Base-by-base conservation (phyloP, 805 yeast genomes). In the Starmerella apis region DNA sequence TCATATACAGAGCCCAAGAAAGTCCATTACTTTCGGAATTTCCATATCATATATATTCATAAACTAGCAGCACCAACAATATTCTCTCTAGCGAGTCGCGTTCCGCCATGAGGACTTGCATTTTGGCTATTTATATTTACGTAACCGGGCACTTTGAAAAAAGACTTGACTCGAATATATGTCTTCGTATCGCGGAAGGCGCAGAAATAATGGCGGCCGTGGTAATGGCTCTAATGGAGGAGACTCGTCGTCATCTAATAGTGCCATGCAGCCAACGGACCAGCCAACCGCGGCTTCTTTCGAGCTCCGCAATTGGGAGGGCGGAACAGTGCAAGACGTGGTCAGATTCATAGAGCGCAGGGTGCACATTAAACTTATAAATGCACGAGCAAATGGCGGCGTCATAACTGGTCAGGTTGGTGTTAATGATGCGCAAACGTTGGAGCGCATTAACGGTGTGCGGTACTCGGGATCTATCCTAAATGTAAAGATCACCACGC, bases 291-390 rank as follows among this genome's bases (percentile, higher is more conserved):
- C 42, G 13, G 48, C 55, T 14, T 23, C 24, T 25, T 73, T 86
- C 10, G 86, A 83, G 55, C 72, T 86, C 10, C 68, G 72, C 33
- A 86, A 87, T 41, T 87, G 96, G 96, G 80, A 82, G 52, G 84
- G 86, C 53, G 94, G 87, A 0, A 64, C 82, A 1, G 71, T 73
- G 52, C 79, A 74, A 18, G 94, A 86, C 52, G 70, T 86, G 51
- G 71, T 83, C 9, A 69, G 72, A 33, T 88, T 87, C 64, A 65
- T 87, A 14, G 75, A 79, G 45, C 73, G 94, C 55, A 85, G 83
- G 61, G 68, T 84, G 14, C 71, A 74, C 47, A 70, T 84, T 18
- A 66, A 71, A 0, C 69, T 88, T 11, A 64, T 66, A 46, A 76
- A 81, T 61, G 70, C 79, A 10, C 58, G 63, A 2, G 75, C 78